phyloP scores from a whole-genome alignment of 805 yeast species.

The Schwanniomyces occidentalis region DNA sequence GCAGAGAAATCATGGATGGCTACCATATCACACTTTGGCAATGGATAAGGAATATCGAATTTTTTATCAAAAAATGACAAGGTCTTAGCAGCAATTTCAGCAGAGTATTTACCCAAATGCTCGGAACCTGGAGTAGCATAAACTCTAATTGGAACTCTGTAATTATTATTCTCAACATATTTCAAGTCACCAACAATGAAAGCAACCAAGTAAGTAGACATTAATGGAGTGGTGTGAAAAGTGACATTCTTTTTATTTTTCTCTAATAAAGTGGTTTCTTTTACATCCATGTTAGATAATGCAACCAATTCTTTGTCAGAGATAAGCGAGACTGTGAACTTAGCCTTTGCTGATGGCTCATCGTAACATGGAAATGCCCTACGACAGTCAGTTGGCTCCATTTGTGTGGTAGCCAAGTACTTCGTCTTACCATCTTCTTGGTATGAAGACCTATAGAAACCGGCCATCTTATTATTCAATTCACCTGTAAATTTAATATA shows the following conservation, averaged over 20 bases:
- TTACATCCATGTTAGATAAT: conserved; percentile 70
- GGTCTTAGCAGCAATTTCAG: conserved; percentile 73
- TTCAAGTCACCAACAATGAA: conserved; percentile 80
- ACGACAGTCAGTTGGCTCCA: conserved; percentile 86
- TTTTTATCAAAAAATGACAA: conserved; percentile 70
- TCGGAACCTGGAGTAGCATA: conserved; percentile 80
- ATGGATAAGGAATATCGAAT: conserved; percentile 73
- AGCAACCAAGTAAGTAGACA: conserved; percentile 85
- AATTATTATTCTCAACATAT: conserved; percentile 65
- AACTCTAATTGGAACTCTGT: conserved; percentile 75
- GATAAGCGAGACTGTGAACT: conserved; percentile 63
- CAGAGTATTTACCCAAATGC: conserved; percentile 69
- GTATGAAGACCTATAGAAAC: conserved; percentile 74
- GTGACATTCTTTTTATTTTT: conserved; percentile 53
- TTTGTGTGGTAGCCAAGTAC: conserved; percentile 79
- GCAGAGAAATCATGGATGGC: conserved; percentile 84
- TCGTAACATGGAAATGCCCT: conserved; percentile 87
- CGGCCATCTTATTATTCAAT: conserved; percentile 78
- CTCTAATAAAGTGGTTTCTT: conserved; percentile 41
- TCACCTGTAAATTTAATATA: conserved; percentile 58
- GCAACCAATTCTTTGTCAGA: conserved; percentile 57
- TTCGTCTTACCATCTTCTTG: conserved; percentile 61
- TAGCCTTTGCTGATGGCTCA: conserved; percentile 79
- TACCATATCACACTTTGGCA: conserved; percentile 80
- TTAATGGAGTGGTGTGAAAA: conserved; percentile 76